Conservation (phyloP, 2,329 filamentous ascomycete species). For the Xylariaceae sp. region DNA sequence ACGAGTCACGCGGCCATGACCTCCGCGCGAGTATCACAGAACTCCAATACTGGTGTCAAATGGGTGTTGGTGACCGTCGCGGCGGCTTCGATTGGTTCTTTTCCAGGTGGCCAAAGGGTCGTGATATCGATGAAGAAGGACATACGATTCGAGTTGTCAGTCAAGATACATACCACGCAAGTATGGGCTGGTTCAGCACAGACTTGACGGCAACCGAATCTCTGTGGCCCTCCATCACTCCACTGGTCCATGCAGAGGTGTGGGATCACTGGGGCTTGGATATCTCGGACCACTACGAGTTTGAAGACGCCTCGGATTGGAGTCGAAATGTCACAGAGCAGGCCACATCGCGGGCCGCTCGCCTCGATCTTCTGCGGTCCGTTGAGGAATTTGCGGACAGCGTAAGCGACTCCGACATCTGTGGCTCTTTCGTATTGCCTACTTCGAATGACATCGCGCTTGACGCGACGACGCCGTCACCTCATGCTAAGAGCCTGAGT, state of each 20-base stretch:
- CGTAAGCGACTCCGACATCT: constrained; percentile 63
- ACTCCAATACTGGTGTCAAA: constrained; percentile 94
- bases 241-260: constrained; percentile 58
- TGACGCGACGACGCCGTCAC: constrained; percentile 58
- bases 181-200: constrained; percentile 71
- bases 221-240: constrained; percentile 44
- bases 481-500: constrained; percentile 43
- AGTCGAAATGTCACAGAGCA: constrained; percentile 14
- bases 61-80: constrained; percentile 83
- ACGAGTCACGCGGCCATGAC: constrained; percentile 63
- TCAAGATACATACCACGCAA: constrained; percentile 66
- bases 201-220: constrained; percentile 45
- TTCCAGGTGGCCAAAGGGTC: constrained; percentile 67
- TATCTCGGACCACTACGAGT: constrained; percentile 51
- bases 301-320: constrained; percentile 37
- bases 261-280: constrained; percentile 66
- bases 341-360: constrained; percentile 14
- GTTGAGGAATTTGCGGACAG: constrained; percentile 52
- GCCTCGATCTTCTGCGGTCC: constrained; percentile 39
- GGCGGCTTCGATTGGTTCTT: constrained; percentile 89
- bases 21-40: constrained; percentile 77
- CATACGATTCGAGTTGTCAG: constrained; percentile 74
- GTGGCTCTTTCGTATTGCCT: constrained; percentile 45
- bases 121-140: constrained; percentile 62
- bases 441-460: constrained; percentile 39